Evolutionary conservation across 78 protist species (phyloP), one percentile per base, ranked within the genome.

Genomic region (Mantamonas sphyraenae): DNA sequence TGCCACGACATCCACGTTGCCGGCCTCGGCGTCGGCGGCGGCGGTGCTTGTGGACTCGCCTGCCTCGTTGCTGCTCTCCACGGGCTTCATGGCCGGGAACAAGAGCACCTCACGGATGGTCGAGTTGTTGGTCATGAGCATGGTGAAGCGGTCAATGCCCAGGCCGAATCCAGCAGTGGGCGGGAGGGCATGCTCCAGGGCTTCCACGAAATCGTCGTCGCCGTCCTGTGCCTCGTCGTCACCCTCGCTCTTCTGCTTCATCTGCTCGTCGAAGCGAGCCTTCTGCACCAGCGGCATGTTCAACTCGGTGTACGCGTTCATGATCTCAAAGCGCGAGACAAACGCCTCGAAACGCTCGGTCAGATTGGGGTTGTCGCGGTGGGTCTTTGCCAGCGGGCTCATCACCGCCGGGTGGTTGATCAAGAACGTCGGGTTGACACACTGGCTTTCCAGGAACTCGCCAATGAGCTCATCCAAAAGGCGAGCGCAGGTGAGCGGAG

Each of bases 31-130:
- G n/a, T n/a, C n/a, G n/a, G n/a, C n/a, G n/a, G n/a, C n/a, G n/a
- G n/a, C n/a, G n/a, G n/a, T n/a, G n/a, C n/a, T n/a, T n/a, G n/a
- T n/a, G n/a, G n/a, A n/a, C n/a, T n/a, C n/a, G n/a, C n/a, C n/a
- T n/a, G n/a, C n/a, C n/a, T n/a, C n/a, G n/a, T n/a, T n/a, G n/a
- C n/a, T n/a, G n/a, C n/a, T n/a, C n/a, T n/a, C n/a, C n/a, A n/a
- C n/a, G n/a, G n/a, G n/a, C 89, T 87, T 89, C 99, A 98, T 94
- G 31, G 98, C 97, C n/a, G 99, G 99, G 97, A 97, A 98, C 42
- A 94, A 84, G n/a, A 96, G 74, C 19, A 96, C 98, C 79, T 97
- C 99, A n/a, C 5, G 34, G 93, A 98, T 97, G 79, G 87, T 91
- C 63, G 53, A 63, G 33, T 80, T 26, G 76, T 90, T 90, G 26